Base-by-base conservation (phyloP, 1,284 basidiomycete genomes). In the Rhodotorula sp. region DNA sequence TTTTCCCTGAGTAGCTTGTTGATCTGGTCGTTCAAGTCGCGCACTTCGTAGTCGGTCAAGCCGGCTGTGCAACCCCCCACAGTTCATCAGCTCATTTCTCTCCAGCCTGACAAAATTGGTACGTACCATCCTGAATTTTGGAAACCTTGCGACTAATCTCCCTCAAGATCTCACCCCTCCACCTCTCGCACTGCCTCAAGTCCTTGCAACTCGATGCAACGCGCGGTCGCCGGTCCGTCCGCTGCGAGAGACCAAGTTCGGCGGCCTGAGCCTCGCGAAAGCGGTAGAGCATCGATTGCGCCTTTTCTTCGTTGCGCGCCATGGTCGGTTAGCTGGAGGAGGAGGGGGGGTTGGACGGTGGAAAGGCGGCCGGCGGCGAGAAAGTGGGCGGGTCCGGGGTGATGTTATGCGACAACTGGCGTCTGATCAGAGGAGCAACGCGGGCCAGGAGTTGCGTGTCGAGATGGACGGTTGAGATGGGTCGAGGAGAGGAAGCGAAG, bases 271-370 rank as follows among this genome's bases (percentile, higher is more conserved):
- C 91, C 82, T 98, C 94, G 68, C 95, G 90, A 82, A 99, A 99
- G 74, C 95, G 93, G 82, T 96, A 97, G 62, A 99, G 87, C 94
- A 97, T 98, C 59, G 94, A 79, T 82, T 95, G 93, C 1, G 93
- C 91, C 81, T 96, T 97, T 82, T 96, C 94, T 81, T 93, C 90
- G 89, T 96, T 96, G 82, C 93, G 90, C 76, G 93, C 92, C 93
- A 74, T 55, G 62, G 68, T 24, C 34, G 13, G 2, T 29, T 1
- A 56, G 55, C 24, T 39, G 27, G 15, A 17, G 39, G 56, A 8
- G 36, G n/a, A 27, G 54, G 22, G 11, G 11, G 36, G 30, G 19
- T 11, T 22, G 1, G 55, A 24, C 15, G 11, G 34, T 9, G 54
- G 34, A 34, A n/a, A n/a, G n/a, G 55, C 8, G 24, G 36, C 3